These are phyloP conservation scores for Plantago coronopus DNA, from an alignment of 305 asterid genomes.

Conservation along the genomic window DNA sequence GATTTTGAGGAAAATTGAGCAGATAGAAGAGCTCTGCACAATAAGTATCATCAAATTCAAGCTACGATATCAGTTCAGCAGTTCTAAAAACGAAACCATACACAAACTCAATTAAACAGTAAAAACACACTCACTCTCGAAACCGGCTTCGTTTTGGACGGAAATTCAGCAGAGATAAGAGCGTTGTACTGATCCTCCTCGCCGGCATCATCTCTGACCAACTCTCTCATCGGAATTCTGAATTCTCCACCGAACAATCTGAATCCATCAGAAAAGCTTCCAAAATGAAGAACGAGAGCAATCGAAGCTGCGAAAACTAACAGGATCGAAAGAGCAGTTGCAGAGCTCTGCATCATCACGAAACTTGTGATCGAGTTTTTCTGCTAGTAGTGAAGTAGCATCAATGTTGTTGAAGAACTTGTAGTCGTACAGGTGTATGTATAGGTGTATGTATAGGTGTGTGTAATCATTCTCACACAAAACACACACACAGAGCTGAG, in stretches of 20 bases:
- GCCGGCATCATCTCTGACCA: background rate
- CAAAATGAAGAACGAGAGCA: background rate
- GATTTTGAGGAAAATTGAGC: too few relatives aligned
- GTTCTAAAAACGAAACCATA: too few relatives aligned
- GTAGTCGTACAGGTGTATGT: background rate
- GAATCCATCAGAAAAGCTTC: constrained; percentile 1
- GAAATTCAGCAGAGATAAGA: background rate
- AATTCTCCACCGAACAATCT: background rate
- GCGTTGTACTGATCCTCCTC: background rate
- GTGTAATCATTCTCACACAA: too few relatives aligned
- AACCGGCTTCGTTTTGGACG: background rate
- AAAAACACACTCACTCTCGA: background rate
- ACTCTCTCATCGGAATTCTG: background rate
- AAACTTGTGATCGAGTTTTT: background rate
- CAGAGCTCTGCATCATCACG: background rate
- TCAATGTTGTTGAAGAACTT: background rate
- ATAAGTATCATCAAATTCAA: too few relatives aligned
- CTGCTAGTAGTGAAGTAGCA: too few relatives aligned
- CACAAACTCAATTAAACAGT: too few relatives aligned
- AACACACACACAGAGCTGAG: too few relatives aligned
- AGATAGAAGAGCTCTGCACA: too few relatives aligned
- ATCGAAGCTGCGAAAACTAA: background rate
- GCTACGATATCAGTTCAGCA: too few relatives aligned
- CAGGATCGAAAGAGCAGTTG: background rate
- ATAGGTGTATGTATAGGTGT: background rate